Conservation (phyloP, 345 rosid species). For the Gossypium rotundifolium region DNA sequence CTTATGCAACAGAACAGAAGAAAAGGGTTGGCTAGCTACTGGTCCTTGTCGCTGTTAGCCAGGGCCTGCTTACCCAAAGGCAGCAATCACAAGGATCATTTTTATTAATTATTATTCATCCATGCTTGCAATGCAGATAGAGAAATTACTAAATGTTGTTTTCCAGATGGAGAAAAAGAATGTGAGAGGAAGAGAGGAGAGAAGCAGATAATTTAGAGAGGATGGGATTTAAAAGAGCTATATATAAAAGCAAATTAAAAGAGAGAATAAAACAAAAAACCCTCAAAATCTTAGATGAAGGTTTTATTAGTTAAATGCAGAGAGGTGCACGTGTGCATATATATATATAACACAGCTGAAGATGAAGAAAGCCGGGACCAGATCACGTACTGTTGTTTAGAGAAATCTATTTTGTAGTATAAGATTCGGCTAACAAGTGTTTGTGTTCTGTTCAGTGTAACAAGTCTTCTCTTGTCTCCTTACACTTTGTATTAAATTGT, state of each 20-base stretch:
- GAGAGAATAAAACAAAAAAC: neutral
- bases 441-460: neutral
- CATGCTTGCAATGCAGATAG: neutral
- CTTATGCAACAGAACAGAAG: neutral
- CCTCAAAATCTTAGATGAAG: conserved; percentile 11
- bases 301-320: neutral
- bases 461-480: conserved; percentile 15
- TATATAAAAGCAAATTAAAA: neutral
- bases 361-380: conserved; percentile 22
- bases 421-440: neutral
- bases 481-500: neutral
- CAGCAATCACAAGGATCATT: conserved; percentile 27
- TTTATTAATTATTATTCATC: neutral
- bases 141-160: conserved; percentile 17
- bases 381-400: conserved; percentile 11
- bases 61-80: neutral
- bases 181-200: neutral
- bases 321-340: conserved; percentile 27
- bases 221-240: neutral
- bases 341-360: conserved; percentile 6
- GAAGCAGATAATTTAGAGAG: neutral
- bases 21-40: neutral
- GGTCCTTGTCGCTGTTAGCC: conserved; percentile 5
- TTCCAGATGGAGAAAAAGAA: conserved; percentile 6
- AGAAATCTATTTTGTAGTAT: neutral